phyloP scores from a whole-genome alignment of 768 basidiomycete genomes.

The Suillus cothurnatus region DNA sequence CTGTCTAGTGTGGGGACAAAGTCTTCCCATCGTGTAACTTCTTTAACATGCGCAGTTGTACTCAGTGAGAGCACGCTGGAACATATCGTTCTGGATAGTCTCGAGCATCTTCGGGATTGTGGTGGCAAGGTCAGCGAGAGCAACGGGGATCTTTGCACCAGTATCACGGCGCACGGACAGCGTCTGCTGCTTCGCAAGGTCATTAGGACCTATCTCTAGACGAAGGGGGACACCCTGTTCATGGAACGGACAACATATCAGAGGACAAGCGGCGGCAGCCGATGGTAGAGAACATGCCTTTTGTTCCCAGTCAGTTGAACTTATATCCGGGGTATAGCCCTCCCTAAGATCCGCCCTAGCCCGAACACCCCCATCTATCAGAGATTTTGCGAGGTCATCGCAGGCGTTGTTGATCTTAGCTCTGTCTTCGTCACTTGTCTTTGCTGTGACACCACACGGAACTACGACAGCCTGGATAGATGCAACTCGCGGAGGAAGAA shows the following conservation, averaged over 20 bases:
- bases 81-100: slow-evolving; percentile 90
- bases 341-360: slow-evolving; percentile 93
- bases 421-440: slow-evolving; percentile 69
- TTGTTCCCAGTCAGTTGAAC: slow-evolving; percentile 99
- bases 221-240: slow-evolving; percentile 91
- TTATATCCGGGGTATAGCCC: slow-evolving; percentile 97
- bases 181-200: slow-evolving; percentile 81
- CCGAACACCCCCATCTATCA: slow-evolving; percentile 74
- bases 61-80: slow-evolving; percentile 67
- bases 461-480: slow-evolving; percentile 88
- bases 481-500: slow-evolving; percentile 97
- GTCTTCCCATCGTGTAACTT: slow-evolving; percentile 87
- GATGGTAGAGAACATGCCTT: slow-evolving; percentile 54
- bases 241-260: slow-evolving; percentile 9
- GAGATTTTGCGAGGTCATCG: slow-evolving; percentile 69
- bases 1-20: slow-evolving; percentile 88
- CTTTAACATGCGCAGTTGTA: slow-evolving; percentile 73
- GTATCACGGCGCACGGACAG: slow-evolving; percentile 82
- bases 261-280: neutral
- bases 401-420: slow-evolving; percentile 75
- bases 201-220: slow-evolving; percentile 95
- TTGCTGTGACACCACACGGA: slow-evolving; percentile 92
- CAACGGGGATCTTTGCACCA: slow-evolving; percentile 59
- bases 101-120: slow-evolving; percentile 70
- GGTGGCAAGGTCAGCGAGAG: slow-evolving; percentile 48